Base-by-base conservation (phyloP, 495 filamentous ascomycete species). In the Lasiosphaeris hirsuta region DNA sequence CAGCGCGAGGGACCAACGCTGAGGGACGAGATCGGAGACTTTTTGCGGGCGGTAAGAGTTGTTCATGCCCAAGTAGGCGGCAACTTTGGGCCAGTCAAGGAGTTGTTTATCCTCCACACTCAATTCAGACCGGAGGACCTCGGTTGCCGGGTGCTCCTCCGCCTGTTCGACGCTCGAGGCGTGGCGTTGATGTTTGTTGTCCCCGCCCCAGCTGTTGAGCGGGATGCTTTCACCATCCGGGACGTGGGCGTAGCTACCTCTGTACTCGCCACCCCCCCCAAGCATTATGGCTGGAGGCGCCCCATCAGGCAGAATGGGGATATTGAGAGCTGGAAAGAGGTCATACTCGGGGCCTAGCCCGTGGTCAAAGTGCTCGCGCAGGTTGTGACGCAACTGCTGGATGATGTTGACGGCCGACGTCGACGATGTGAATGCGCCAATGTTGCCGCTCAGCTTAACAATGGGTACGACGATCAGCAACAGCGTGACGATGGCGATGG, bases 401-500 rank as follows among this genome's bases (percentile, higher is more conserved):
- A 65, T 51, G 39, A 59, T 62, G 51, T 65, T 38, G 19, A 62
- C 46, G 9, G 62, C 55, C 17, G 50, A 50, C 18, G 62, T 54
- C 5, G 59, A 54, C 2, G 59, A 58, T 14, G 62, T 62, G 33
- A 65, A 65, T 10, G 53, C 19, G 15, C 62, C 62, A 23, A 65
- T 37, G 33, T 51, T 57, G 1, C 58, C 55, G 40, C 62, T 65
- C 15, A 65, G 45, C 42, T 58, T 58, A 17, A 65, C 59, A 9
- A 61, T 56, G 23, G 62, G 62, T 10, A 65, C 49, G 23, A 58
- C 37, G 4, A 62, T 44, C n/a, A 65, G 51, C 1, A 65, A 41
- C 30, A 65, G 45, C 3, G 34, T 36, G 55, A 65, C 62, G 7
- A 45, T 58, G n/a, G 62, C 62, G 35, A 65, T 62, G 18, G 62